Conservation (phyloP, 371 early-diverging fungal genomes). For the Mortierella sp. region DNA sequence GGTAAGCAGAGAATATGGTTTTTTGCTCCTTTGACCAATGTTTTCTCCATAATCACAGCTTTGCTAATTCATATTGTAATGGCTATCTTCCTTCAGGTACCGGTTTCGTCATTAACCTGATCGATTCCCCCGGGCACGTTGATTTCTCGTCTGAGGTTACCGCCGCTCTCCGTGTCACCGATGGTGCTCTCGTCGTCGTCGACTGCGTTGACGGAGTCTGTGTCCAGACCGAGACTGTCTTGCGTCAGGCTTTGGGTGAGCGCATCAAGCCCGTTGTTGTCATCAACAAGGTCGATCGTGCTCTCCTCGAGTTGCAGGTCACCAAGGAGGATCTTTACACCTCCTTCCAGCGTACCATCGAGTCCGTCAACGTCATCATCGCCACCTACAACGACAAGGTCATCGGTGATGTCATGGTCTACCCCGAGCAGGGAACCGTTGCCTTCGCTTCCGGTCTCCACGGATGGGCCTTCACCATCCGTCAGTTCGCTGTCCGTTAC, state of each 20-base stretch:
- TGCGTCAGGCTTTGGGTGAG: constrained; percentile 99
- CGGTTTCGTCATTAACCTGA: constrained; percentile 99
- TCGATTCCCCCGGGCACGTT: constrained; percentile 99
- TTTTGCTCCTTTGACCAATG: no score
- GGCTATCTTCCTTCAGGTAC: constrained; percentile 58
- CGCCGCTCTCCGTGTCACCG: constrained; percentile 99
- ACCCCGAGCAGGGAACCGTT: constrained; percentile 96
- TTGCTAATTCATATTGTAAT: neutral
- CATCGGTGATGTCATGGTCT: constrained; percentile 92
- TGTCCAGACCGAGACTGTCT: constrained; percentile 99
- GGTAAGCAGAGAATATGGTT: constrained; percentile 65
- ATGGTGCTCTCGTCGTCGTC: constrained; percentile 99
- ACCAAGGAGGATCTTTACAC: constrained; percentile 96
- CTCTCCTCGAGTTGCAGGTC: constrained; percentile 97
- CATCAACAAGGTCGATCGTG: constrained; percentile 99
- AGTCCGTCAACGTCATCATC: constrained; percentile 97
- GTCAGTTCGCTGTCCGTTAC: constrained; percentile 98
- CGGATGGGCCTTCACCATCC: constrained; percentile 99
- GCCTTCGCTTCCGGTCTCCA: constrained; percentile 99
- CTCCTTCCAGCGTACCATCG: constrained; percentile 93
- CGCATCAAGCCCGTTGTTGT: constrained; percentile 99
- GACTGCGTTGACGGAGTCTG: constrained; percentile 99
- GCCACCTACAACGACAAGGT: constrained; percentile 89
- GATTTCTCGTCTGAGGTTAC: constrained; percentile 99
- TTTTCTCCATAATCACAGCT: neutral